Base-by-base conservation (phyloP, 176 grass and related monocot genomes). In the Avena insularis region DNA sequence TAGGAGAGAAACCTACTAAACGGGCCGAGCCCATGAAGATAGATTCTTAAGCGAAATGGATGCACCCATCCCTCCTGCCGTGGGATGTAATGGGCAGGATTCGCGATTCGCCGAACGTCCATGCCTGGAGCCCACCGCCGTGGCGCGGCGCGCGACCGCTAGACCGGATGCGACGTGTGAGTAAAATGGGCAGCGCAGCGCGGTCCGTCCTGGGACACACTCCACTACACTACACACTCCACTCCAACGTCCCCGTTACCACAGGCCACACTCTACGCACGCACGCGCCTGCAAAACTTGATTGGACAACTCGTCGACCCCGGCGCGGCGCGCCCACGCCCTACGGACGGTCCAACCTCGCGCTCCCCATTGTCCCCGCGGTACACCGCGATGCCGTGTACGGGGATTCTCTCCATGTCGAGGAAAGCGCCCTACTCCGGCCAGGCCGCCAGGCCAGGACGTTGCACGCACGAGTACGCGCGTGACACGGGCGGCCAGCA, bases 141-240 rank as follows among this genome's bases (percentile, higher is more conserved):
- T 33, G 17, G 16, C 67, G 20, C 10, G 68, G 68, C 17, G 43
- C 69, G 9, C 51, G 35, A 68, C 64, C 55, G 66, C 6, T 58
- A 43, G 87, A 84, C 65, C 55, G n/a, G 87, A 89, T 15, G 66
- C 66, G 87, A 84, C 66, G 82, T 65, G 27, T 79, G 81, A 79
- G 87, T 29, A 29, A 29, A 29, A 29, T 29, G 29, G 29, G 40
- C 53, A 74, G 19, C 6, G 58, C 27, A 68, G 83, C 33, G 31
- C 13, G 27, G 70, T 72, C 70, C 40, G 70, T 72, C 70, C 40
- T 45, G 68, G 14, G 15, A 33, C 17, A 1, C 54, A 68, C 66
- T 83, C 60, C 72, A 70, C 53, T 43, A n/a, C n/a, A n/a, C n/a
- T n/a, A 1, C 54, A 68, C 66, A 35, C 54, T 83, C 60, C 72